Evolutionary conservation across 1,284 basidiomycete genomes (phyloP), one percentile per base, ranked within the genome.

Genomic region (Ceratorhiza oryzae-sativae): DNA sequence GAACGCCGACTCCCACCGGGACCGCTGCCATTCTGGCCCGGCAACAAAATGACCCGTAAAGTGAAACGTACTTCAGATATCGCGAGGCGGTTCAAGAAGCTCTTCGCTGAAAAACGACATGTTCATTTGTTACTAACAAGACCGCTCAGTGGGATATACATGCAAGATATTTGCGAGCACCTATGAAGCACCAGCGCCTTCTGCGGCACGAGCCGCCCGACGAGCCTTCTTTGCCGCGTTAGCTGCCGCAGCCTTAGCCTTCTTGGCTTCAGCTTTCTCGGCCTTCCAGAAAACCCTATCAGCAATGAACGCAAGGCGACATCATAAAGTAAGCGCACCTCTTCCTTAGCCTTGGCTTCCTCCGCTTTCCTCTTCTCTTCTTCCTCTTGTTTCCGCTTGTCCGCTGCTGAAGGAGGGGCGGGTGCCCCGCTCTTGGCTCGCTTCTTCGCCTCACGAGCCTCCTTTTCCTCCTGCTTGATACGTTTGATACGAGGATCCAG

Each of bases 391-490:
- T 90, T 85, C 75, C 86, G 84, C 80, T 89, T 88, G 78, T 76
- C 67, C 23, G 80, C 75, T 13, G 80, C 79, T 75, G 82, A 84
- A 74, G 83, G 83, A 76, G 87, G 87, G 36, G 85, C 82, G 25
- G 82, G 77, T 23, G 77, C 77, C 18, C 82, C 75, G 41, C 80
- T 81, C 70, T 81, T 82, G 56, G 82, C 86, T 80, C 88, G 83
- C 84, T 94, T 95, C 86, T 98, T 98, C 51, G 94, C 93, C 78
- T 96, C 94, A 34, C 96, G 87, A 0, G 93, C 94, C 73, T 93
- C 94, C 81, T 98, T 98, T 83, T 98, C 97, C 78, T 97, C 90
- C 76, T 94, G 91, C 82, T 97, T 97, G 86, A 98, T 97, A 75
- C 93, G 87, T 84, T 97, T 98, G 86, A 99, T 98, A 75, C 97